phyloP scores from a whole-genome alignment of 495 filamentous ascomycete genomes.

The Penicillium lagena region DNA sequence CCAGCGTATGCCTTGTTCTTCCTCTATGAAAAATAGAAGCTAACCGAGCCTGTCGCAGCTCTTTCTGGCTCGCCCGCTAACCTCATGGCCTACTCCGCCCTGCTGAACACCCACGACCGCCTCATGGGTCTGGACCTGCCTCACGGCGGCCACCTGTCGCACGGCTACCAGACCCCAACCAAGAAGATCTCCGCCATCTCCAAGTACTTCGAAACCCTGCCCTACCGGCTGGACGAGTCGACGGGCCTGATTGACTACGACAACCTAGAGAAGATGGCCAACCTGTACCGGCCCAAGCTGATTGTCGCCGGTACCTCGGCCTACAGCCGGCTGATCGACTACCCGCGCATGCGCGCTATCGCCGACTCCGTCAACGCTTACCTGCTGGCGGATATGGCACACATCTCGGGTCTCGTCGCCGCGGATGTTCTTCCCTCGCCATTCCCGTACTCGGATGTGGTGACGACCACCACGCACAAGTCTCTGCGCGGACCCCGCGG shows the following conservation, averaged over 20 bases:
- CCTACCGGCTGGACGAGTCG: constrained; percentile 83
- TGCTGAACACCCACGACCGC: constrained; percentile 87
- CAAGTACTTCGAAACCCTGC: constrained; percentile 97
- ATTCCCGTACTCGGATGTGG: constrained; percentile 86
- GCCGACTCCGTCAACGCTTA: constrained; percentile 88
- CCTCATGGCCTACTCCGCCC: constrained; percentile 88
- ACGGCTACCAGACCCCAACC: constrained; percentile 94
- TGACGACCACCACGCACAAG: constrained; percentile 98
- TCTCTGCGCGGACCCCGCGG: constrained; percentile 90
- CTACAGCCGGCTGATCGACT: constrained; percentile 93
- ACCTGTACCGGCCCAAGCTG: constrained; percentile 87
- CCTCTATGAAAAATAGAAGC: neutral
- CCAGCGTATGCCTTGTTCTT: constrained; percentile 57
- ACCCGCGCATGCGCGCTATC: constrained; percentile 78
- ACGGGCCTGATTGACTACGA: constrained; percentile 95
- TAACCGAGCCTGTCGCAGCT: constrained; percentile 46
- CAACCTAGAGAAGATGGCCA: constrained; percentile 75
- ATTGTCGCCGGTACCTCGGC: constrained; percentile 93
- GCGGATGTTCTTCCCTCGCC: constrained; percentile 84
- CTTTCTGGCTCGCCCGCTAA: constrained; percentile 95
- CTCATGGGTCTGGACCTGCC: constrained; percentile 97
- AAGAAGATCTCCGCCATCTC: constrained; percentile 99
- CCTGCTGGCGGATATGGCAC: constrained; percentile 93
- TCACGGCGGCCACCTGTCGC: constrained; percentile 93
- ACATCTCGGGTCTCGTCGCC: constrained; percentile 90